These are phyloP conservation scores for Spergularia azorica DNA, from an alignment of 179 eudicot genomes.

Conservation along the genomic window DNA sequence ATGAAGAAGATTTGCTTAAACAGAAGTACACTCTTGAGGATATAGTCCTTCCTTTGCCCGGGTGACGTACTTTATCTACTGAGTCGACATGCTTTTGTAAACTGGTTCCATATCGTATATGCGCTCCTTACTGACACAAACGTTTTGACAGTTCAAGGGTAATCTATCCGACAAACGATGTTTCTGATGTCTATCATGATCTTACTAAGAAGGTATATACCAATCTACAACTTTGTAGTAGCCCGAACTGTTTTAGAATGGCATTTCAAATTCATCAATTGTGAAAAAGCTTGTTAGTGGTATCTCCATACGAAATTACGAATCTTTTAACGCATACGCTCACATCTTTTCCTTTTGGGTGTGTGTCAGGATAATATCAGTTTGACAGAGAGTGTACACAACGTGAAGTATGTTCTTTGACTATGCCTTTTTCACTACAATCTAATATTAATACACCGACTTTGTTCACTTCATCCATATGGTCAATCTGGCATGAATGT, in stretches of 20 bases:
- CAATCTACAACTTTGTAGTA: not conserved
- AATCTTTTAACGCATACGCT: constrained; percentile 2
- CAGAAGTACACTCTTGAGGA: constrained; percentile 73
- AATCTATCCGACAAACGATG: constrained; percentile 69
- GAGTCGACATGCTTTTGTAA: not conserved
- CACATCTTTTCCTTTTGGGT: constrained; percentile 1
- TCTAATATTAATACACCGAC: not conserved
- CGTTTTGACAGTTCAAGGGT: constrained; percentile 67
- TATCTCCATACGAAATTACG: too few species aligned
- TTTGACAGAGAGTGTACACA: constrained; percentile 74
- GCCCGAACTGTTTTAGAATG: not conserved
- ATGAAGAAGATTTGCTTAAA: constrained; percentile 67
- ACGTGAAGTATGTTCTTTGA: constrained; percentile 59
- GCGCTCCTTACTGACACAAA: not conserved
- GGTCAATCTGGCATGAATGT: constrained; percentile 8
- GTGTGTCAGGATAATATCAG: constrained; percentile 71
- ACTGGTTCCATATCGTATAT: not conserved
- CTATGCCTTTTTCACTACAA: constrained; percentile 10
- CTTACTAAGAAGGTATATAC: constrained; percentile 69
- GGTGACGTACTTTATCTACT: constrained; percentile 44
- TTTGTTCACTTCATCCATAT: not conserved
- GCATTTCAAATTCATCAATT: not conserved
- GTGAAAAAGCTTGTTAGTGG: too few species aligned
- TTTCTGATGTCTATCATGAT: constrained; percentile 67
- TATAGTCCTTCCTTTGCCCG: constrained; percentile 89